Evolutionary conservation across 345 rosid genomes (phyloP).

Genomic region (Brassica rapa): DNA sequence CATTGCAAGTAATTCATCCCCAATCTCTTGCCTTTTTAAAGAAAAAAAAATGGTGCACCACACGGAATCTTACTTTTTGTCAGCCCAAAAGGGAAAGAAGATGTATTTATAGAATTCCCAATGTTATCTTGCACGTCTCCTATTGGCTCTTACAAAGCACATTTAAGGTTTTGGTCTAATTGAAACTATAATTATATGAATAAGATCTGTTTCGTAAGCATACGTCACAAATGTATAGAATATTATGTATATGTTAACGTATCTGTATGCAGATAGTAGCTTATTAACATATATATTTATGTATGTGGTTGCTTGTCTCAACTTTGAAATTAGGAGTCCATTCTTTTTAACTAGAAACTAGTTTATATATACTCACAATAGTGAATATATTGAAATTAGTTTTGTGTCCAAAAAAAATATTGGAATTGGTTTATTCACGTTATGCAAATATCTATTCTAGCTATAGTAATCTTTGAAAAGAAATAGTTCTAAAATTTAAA

Average conservation of each 20-base stretch:
- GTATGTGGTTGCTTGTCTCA: neutral
- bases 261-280: neutral
- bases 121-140: slow-evolving; percentile 22
- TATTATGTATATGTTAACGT: neutral
- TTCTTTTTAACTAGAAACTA: neutral
- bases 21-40: neutral
- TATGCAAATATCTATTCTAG: too few relatives aligned
- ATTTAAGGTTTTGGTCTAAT: slow-evolving; percentile 31
- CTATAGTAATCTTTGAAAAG: too few relatives aligned
- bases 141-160: slow-evolving; percentile 24
- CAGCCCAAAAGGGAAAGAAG: slow-evolving; percentile 12
- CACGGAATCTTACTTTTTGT: slow-evolving; percentile 31
- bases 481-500: too few relatives aligned
- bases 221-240: neutral
- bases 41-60: slow-evolving; percentile 13
- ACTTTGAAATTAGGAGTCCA: slow-evolving; percentile 8
- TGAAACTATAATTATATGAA: neutral
- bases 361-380: too few relatives aligned
- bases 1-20: slow-evolving; percentile 4
- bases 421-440: too few relatives aligned
- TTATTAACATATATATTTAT: neutral
- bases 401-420: too few relatives aligned
- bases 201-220: slow-evolving; percentile 12
- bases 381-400: too few relatives aligned
- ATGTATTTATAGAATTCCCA: neutral